Evolutionary conservation across 805 yeast genomes (phyloP), one percentile per base, ranked within the genome.

Genomic region (Ascoidea asiatica): DNA sequence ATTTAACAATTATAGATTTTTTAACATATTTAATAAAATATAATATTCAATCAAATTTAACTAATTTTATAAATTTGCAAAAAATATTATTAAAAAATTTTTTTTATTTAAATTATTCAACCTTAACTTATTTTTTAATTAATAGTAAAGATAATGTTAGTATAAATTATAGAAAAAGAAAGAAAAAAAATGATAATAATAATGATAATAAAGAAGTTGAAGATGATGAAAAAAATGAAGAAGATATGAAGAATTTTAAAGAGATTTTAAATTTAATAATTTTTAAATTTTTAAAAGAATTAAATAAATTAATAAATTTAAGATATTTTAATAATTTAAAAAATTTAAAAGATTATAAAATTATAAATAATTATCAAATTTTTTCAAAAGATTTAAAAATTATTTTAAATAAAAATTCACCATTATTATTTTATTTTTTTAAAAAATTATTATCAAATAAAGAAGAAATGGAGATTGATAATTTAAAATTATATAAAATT

Each of bases 181-280:
- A n/a, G n/a, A n/a, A n/a, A n/a, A n/a, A n/a, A n/a, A n/a, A n/a
- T 18, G 43, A 38, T 8, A 37, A 19, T 13, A 6, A 5, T 11
- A 38, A 20, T 5, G 48, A 45, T 20, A 40, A 47, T 7, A 47
- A 50, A 18, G 46, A 49, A 5, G 54, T 59, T 17, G 60, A 53
- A 5, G 53, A 50, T 15, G 65, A 70, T 46, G 77, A 80, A 81
- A 86, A 79, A n/a, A 72, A 81, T 46, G 80, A 74, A 47, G 94
- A 85, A 53, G 84, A 79, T 88, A 86, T 53, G 97, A 89, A 57
- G 61, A 69, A 51, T 63, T 58, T 45, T 95, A 96, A 1, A 72
- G 97, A 59, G 54, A n/a, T n/a, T n/a, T n/a, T n/a, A n/a, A n/a
- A n/a, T n/a, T n/a, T n/a, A n/a, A n/a, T n/a, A n/a, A n/a, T n/a